Evolutionary conservation across 495 filamentous ascomycete species (phyloP), one percentile per base, ranked within the genome.

Genomic region (Penicillium canescens): DNA sequence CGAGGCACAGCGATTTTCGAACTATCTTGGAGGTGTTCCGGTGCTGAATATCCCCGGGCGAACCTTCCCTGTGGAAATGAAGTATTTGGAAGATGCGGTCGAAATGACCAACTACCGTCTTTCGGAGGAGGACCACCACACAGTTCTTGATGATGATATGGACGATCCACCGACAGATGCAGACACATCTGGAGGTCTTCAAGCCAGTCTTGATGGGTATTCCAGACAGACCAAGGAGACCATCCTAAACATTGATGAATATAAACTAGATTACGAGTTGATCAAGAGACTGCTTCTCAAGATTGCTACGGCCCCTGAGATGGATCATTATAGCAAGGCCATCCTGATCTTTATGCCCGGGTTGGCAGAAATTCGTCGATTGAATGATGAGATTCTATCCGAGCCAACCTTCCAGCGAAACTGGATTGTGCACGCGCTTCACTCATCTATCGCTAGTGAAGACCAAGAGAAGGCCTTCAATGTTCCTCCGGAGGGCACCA

Each of bases 331-430:
- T 67, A 96, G 91, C 75, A 91, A 89, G 64, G 92, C 94, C 2
- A 91, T 97, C 18, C 66, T 98, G 14, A 80, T 97, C n/a, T 98
- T 98, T 66, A 75, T 97, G 50, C 94, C 94, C 18, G 94, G 94
- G 57, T 89, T 97, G 59, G 91, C 87, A 13, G 94, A 98, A 64
- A 98, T 98, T 57, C 81, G 92, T 51, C 84, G 86, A 23, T 68
- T 97, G 36, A 91, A 95, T 65, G 90, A 95, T 55, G 84, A 92
- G 59, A 75, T 98, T 10, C 60, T 85, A 5, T 82, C 86, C 1
- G 84, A 94, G 59, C 82, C 82, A 2, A 71, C 75, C 3, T 95
- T 96, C 68, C 77, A 83, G 14, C 65, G 70, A 16, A 71, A 70
- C 45, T 97, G 92, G 91, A 80, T 88, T 42, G 78, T 97, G 12